Evolutionary conservation across 768 basidiomycete genomes (phyloP), one percentile per base, ranked within the genome.

Genomic region (Lyophyllum decastes): DNA sequence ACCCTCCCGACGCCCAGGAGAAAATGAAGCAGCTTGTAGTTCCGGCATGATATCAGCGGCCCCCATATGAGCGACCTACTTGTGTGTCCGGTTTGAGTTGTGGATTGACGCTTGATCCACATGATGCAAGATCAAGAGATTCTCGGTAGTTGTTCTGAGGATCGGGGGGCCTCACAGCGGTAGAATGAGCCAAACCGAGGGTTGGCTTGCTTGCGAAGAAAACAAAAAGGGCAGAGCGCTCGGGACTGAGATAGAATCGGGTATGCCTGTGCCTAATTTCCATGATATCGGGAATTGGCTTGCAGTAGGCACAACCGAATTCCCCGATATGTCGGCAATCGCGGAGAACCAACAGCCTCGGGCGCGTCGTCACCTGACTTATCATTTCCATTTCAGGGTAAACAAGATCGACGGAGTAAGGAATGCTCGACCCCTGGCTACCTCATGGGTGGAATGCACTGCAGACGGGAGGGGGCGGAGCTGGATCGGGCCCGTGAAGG

Each of bases 241-340:
- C 26, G 24, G 22, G 41, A 41, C 5, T n/a, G n/a, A n/a, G n/a
- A n/a, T n/a, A n/a, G 33, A 11, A 16, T 35, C n/a, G 10, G 21
- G 9, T 12, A 34, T 17, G 49, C 19, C 33, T 44, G 40, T 12
- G 16, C 19, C 3, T 34, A 40, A 44, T 59, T 50, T 59, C 58
- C 58, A 54, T 59, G 58, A 59, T 59, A 40, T 55, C 58, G 58
- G 58, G 41, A 46, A 30, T 30, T 55, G 30, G 8, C 24, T n/a
- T 17, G 16, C 17, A 12, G 48, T 11, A n/a, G 25, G 22, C 35
- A 10, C 34, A 27, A 27, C 58, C 58, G 58, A 55, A 46, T 41
- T 55, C 40, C 53, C 58, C 58, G 58, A 55, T 25, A 40, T 33
- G 17, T 57, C 43, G 26, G 22, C 19, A 48, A 40, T 55, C 47